Evolutionary conservation across 176 grass and related monocot genomes (phyloP).

Genomic region (Hordeum vulgare): DNA sequence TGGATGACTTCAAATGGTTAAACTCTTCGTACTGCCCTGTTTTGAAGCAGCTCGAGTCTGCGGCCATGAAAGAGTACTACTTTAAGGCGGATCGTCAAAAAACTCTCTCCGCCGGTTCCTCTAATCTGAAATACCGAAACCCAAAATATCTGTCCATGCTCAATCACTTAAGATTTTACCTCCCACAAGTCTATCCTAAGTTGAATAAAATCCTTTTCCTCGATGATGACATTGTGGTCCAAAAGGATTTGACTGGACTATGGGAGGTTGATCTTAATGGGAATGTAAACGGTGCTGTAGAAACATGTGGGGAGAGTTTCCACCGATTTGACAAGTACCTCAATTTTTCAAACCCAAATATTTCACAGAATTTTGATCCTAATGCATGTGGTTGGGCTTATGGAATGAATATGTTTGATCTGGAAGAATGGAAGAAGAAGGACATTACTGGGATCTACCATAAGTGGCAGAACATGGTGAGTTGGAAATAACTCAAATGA

Average conservation of each 20-base stretch:
- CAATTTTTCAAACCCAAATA: slow-evolving; percentile 60
- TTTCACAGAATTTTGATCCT: slow-evolving; percentile 53
- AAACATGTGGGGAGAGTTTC: slow-evolving; percentile 57
- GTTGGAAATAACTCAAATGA: slow-evolving; percentile 7
- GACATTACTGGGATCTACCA: slow-evolving; percentile 69
- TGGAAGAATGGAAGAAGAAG: slow-evolving; percentile 68
- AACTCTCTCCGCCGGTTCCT: slow-evolving; percentile 42
- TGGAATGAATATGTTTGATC: slow-evolving; percentile 68
- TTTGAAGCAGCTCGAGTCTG: slow-evolving; percentile 52
- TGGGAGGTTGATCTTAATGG: slow-evolving; percentile 63
- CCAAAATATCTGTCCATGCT: slow-evolving; percentile 61
- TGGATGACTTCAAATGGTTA: slow-evolving; percentile 67
- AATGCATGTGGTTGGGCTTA: slow-evolving; percentile 68
- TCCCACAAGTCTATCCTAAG: slow-evolving; percentile 53
- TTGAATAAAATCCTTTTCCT: slow-evolving; percentile 65
- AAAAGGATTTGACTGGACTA: slow-evolving; percentile 52
- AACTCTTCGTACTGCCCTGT: slow-evolving; percentile 62
- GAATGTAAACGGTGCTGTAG: slow-evolving; percentile 64
- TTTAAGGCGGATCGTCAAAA: slow-evolving; percentile 48
- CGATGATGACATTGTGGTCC: slow-evolving; percentile 65
- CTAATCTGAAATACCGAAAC: slow-evolving; percentile 64
- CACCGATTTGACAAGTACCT: slow-evolving; percentile 66
- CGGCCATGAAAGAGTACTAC: slow-evolving; percentile 57
- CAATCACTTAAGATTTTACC: slow-evolving; percentile 56
- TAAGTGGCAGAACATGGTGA: slow-evolving; percentile 66